Base-by-base conservation (phyloP, 192 early-diverging fungal species). In the Umbelopsis vinacea region DNA sequence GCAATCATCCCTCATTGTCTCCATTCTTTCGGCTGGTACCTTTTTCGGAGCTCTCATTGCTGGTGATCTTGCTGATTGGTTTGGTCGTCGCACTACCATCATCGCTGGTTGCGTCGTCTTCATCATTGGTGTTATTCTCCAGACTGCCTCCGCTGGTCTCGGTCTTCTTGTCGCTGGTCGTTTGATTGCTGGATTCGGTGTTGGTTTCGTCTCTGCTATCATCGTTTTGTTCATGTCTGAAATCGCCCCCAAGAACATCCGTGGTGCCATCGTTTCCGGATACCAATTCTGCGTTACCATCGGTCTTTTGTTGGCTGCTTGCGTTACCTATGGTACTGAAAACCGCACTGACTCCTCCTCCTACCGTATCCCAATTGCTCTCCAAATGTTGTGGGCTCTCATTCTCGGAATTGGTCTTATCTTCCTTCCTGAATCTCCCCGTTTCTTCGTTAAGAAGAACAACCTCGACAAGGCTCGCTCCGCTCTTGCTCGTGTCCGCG, bases 261-360 rank as follows among this genome's bases (percentile, higher is more conserved):
- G 94, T 75, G 94, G 94, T 40, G 87, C 89, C 12, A 84, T 95
- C 14, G 87, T 92, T 54, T 89, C 92, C 21, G 81, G 93, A 48
- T 89, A 94, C 75, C 95, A 97, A 74, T 91, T 92, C 81, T 90
- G 92, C 73, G 94, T 97, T 76, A 97, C 95, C 68, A 92, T 92
- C 83, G 95, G 90, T 35, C 84, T 89, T 67, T 69, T 85, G 38
- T 77, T 91, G 29, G 81, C 87, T 52, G 87, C 82, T 70, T 53
- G 50, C 45, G 55, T 72, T 60, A 57, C 52, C 35, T 72, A 72
- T 60, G 54, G 55, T 45, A 55, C 71, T 37, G 43, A 54, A 19
- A 43, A 57, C 21, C 22, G 24, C 14, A 17, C 7, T 29, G 55
- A 60, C 14, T 60, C 52, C 24, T 12, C n/a, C 48, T 55, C 48